Percentiles rank a stretch among this genome's conserved stretches.
phyloP scores from a whole-genome alignment of 2,329 filamentous ascomycete species.

The Paecilomyces sp. region DNA sequence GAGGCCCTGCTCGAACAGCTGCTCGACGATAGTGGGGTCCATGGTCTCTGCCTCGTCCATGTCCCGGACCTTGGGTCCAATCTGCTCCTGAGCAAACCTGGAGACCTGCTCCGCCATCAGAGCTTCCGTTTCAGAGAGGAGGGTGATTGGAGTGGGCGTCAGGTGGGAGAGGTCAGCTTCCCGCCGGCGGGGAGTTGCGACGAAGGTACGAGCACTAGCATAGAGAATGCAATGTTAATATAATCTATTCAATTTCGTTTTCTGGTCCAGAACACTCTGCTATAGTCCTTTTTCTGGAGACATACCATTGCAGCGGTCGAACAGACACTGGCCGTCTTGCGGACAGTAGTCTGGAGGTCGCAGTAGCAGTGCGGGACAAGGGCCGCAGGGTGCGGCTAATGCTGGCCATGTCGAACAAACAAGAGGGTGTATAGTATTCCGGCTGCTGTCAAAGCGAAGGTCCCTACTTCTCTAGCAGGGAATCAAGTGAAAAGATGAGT shows the following conservation, averaged over 20 bases:
- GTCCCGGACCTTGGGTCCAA: slow-evolving; percentile 84
- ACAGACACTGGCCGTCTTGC: slow-evolving; percentile 29
- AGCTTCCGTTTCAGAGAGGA: slow-evolving; percentile 81
- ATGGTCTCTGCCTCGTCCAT: slow-evolving; percentile 97
- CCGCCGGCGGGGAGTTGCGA: slow-evolving; percentile 51
- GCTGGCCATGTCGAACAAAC: slow-evolving; percentile 37
- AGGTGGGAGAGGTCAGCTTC: slow-evolving; percentile 64
- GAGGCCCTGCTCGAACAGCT: slow-evolving; percentile 92
- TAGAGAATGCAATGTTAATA: not conserved
- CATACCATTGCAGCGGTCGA: slow-evolving; percentile 37
- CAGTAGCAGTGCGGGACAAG: slow-evolving; percentile 30
- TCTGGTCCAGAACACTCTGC: not conserved
- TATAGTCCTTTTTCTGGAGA: not conserved
- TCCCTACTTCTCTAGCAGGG: not conserved
- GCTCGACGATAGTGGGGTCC: slow-evolving; percentile 81
- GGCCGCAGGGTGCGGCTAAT: slow-evolving; percentile 42
- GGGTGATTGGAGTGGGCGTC: slow-evolving; percentile 84
- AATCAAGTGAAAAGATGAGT: not conserved
- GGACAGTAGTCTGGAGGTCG: slow-evolving; percentile 28
- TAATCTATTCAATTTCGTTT: not conserved
- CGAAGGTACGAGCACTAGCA: slow-evolving; percentile 48
- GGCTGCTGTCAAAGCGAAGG: not conserved
- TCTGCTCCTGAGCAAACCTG: slow-evolving; percentile 83
- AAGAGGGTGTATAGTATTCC: not conserved
- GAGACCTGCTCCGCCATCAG: slow-evolving; percentile 85